phyloP scores from a whole-genome alignment of 2,329 filamentous ascomycete species.

The Fusarium verticillioides region DNA sequence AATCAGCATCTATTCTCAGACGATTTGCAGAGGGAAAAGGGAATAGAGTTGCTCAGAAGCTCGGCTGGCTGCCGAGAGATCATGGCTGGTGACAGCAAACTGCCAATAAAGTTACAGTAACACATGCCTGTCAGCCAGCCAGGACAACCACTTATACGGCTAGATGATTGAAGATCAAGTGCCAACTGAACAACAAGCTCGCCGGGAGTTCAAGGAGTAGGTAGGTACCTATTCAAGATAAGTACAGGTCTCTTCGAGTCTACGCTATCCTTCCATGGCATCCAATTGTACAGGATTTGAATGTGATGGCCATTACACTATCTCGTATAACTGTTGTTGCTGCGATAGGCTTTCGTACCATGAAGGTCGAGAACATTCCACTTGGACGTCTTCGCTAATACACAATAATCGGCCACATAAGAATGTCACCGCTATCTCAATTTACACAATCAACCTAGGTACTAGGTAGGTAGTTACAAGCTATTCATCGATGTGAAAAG shows the following conservation, averaged over 20 bases:
- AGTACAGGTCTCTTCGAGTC: not conserved
- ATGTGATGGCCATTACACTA: not conserved
- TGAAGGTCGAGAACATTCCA: not conserved
- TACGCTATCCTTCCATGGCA: not conserved
- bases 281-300: not conserved
- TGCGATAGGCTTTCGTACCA: not conserved
- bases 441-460: not conserved
- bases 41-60: conserved; percentile 13
- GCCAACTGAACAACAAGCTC: not conserved
- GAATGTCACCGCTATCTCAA: not conserved
- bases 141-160: conserved; percentile 4
- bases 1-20: conserved; percentile 14
- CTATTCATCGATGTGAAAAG: not conserved
- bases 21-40: conserved; percentile 4
- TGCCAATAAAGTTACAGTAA: conserved; percentile 35
- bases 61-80: conserved; percentile 18
- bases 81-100: conserved; percentile 10
- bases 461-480: not conserved
- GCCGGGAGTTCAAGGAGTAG: not conserved
- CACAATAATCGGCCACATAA: not conserved
- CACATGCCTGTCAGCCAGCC: conserved; percentile 19
- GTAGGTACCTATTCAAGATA: not conserved
- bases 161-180: conserved; percentile 21
- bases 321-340: not conserved
- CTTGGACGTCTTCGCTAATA: not conserved